Conservation (phyloP, 495 filamentous ascomycete genomes). For the Hamigera avellanea region DNA sequence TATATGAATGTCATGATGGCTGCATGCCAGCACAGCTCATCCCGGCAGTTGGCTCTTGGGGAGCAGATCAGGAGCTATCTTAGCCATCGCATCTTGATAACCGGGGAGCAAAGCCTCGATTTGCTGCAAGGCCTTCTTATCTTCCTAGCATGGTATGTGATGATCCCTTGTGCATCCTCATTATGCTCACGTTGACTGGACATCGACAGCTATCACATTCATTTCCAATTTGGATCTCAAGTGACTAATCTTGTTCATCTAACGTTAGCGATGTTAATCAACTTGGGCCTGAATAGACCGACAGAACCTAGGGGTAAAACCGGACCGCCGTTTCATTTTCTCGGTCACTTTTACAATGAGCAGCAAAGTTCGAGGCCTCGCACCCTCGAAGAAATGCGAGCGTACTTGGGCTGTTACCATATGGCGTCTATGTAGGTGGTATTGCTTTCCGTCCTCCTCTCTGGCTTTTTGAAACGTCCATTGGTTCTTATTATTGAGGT, state of each 20-base stretch:
- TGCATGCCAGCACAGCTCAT: constrained; percentile 11
- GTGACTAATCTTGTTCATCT: constrained; percentile 16
- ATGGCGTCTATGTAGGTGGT: constrained; percentile 16
- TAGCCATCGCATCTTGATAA: constrained; percentile 20
- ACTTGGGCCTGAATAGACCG: constrained; percentile 16
- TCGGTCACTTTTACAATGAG: constrained; percentile 6
- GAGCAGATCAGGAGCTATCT: constrained; percentile 12
- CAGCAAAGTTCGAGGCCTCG: constrained; percentile 5
- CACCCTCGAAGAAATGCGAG: constrained; percentile 17
- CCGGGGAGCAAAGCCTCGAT: constrained; percentile 24
- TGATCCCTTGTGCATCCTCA: not conserved
- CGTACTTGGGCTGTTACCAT: constrained; percentile 26
- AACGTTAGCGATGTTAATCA: constrained; percentile 14
- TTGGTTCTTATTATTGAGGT: not conserved
- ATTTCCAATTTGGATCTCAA: constrained; percentile 6
- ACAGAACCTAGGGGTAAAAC: constrained; percentile 8
- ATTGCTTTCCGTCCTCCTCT: not conserved
- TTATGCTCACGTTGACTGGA: no score
- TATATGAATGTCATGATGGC: constrained; percentile 26
- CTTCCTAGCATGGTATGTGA: constrained; percentile 26
- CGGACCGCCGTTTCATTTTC: constrained; percentile 12
- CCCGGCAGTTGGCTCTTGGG: constrained; percentile 12
- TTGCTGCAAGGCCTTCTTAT: constrained; percentile 29
- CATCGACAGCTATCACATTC: not conserved
- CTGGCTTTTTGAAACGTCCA: no score